phyloP scores from a whole-genome alignment of 352 stramenopile genomes.

The Phytopythium vexans region DNA sequence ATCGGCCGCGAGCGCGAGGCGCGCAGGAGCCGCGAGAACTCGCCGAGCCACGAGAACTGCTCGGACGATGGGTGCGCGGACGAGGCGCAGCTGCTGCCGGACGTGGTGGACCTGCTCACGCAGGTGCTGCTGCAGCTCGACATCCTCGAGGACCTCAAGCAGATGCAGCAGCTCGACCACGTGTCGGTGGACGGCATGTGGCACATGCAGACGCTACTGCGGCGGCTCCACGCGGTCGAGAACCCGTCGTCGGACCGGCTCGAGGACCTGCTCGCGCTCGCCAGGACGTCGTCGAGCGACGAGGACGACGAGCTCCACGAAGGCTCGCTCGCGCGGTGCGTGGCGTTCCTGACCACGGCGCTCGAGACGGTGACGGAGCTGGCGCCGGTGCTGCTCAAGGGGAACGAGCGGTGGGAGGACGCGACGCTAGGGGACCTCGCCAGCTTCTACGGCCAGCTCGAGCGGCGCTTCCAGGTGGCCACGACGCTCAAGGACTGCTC shows the following conservation, averaged over 20 bases:
- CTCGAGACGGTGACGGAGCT: slow-evolving; percentile 37
- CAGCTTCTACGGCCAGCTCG: slow-evolving; percentile 51
- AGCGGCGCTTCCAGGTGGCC: slow-evolving; percentile 77
- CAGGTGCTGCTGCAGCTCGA: slow-evolving; percentile 67
- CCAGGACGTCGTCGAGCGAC: slow-evolving; percentile 2
- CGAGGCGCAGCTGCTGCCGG: slow-evolving; percentile 45
- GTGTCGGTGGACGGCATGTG: slow-evolving; percentile 78
- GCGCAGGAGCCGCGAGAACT: slow-evolving; percentile 5
- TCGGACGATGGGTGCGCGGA: neutral
- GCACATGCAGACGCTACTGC: slow-evolving; percentile 56
- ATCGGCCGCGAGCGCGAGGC: slow-evolving; percentile 52
- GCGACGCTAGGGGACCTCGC: slow-evolving; percentile 40
- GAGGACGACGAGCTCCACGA: slow-evolving; percentile 45
- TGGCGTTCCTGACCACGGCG: slow-evolving; percentile 53
- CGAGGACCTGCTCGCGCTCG: slow-evolving; percentile 15
- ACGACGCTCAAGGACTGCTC: slow-evolving; percentile 87
- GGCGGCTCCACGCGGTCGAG: slow-evolving; percentile 28
- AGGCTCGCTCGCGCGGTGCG: slow-evolving; percentile 37
- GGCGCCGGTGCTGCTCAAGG: slow-evolving; percentile 21
- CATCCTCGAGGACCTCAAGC: slow-evolving; percentile 79
- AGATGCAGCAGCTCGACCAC: slow-evolving; percentile 80
- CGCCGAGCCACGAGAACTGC: neutral
- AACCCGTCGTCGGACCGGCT: slow-evolving; percentile 24
- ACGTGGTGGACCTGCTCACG: slow-evolving; percentile 72
- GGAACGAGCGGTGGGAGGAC: slow-evolving; percentile 28